These are phyloP conservation scores for Flaveria linearis DNA, from an alignment of 129 eudicot species.

Conservation along the genomic window DNA sequence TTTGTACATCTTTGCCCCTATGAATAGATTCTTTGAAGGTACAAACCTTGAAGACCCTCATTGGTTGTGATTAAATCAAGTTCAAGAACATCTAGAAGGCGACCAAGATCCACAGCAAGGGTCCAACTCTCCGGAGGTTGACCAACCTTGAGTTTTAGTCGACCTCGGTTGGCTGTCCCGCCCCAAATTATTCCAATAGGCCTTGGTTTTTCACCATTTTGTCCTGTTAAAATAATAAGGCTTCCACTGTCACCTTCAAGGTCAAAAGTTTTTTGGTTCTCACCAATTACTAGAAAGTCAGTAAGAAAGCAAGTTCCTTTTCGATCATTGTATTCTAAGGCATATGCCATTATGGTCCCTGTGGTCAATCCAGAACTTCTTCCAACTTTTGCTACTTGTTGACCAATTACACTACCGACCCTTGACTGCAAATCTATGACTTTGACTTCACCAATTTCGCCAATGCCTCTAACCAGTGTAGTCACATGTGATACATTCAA, in stretches of 20 bases:
- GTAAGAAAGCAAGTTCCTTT: conserved; percentile 87
- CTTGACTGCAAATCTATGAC: conserved; percentile 79
- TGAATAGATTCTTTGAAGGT: conserved; percentile 6
- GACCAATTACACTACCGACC: conserved; percentile 67
- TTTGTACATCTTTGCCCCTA: not conserved
- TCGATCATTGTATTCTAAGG: conserved; percentile 77
- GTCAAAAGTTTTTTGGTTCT: conserved; percentile 82
- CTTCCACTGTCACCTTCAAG: conserved; percentile 97
- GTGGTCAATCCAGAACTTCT: conserved; percentile 88
- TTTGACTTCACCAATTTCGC: conserved; percentile 76
- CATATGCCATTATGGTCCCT: conserved; percentile 90
- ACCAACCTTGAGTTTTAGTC: conserved; percentile 69
- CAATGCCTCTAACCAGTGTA: conserved; percentile 66
- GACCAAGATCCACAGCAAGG: conserved; percentile 85
- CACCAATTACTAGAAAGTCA: conserved; percentile 82
- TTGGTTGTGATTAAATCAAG: conserved; percentile 73
- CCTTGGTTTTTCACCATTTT: conserved; percentile 64
- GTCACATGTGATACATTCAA: conserved; percentile 57
- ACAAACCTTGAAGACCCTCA: conserved; percentile 70
- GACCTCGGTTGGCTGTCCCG: conserved; percentile 91
- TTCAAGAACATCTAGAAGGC: conserved; percentile 83
- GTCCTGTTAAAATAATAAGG: conserved; percentile 66
- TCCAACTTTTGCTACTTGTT: conserved; percentile 81
- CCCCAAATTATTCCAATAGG: conserved; percentile 96
- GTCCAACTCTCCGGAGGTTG: conserved; percentile 88